Evolutionary conservation across 768 basidiomycete genomes (phyloP).

Genomic region (Vararia minispora): DNA sequence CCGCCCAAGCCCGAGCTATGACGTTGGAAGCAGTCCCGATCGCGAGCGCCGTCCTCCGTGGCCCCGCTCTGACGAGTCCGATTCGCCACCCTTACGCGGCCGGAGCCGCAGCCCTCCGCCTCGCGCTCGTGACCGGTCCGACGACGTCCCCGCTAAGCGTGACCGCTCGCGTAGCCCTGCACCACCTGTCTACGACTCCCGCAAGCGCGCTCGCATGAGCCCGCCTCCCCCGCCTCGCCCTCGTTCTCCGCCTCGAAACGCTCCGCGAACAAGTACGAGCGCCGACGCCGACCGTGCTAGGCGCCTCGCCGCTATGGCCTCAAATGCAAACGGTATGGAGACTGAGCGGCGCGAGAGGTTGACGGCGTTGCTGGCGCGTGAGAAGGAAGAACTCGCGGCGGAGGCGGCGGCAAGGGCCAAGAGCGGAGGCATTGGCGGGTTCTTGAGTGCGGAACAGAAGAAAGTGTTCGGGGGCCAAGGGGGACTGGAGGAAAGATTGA

Average conservation of each 20-base stretch:
- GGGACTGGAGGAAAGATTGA: conserved; percentile 70
- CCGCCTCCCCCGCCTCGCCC: conserved; percentile 26
- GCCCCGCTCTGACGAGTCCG: conserved; percentile 44
- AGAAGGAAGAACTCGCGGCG: conserved; percentile 65
- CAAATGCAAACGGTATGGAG: conserved; percentile 57
- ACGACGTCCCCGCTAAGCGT: conserved; percentile 28
- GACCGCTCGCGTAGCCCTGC: conserved; percentile 26
- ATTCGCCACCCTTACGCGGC: conserved; percentile 24
- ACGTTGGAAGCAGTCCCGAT: conserved; percentile 13
- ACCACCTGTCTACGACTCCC: conserved; percentile 19
- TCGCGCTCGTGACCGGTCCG: conserved; percentile 15
- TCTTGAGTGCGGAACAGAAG: conserved; percentile 77
- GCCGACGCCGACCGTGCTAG: conserved; percentile 54
- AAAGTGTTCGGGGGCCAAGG: conserved; percentile 72
- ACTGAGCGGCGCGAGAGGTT: conserved; percentile 65
- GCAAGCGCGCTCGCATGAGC: conserved; percentile 42
- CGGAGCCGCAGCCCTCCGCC: conserved; percentile 19
- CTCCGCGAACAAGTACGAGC: conserved; percentile 7
- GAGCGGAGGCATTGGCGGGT: conserved; percentile 70
- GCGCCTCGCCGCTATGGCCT: conserved; percentile 84
- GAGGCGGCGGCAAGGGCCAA: conserved; percentile 59
- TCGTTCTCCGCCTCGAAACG: conserved; percentile 16
- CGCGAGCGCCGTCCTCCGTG: conserved; percentile 27
- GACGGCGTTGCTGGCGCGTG: conserved; percentile 54
- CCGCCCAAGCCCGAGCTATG: conserved; percentile 14